These are phyloP conservation scores for Aphanomyces astaci DNA, from an alignment of 352 stramenopile genomes.

Conservation along the genomic window DNA sequence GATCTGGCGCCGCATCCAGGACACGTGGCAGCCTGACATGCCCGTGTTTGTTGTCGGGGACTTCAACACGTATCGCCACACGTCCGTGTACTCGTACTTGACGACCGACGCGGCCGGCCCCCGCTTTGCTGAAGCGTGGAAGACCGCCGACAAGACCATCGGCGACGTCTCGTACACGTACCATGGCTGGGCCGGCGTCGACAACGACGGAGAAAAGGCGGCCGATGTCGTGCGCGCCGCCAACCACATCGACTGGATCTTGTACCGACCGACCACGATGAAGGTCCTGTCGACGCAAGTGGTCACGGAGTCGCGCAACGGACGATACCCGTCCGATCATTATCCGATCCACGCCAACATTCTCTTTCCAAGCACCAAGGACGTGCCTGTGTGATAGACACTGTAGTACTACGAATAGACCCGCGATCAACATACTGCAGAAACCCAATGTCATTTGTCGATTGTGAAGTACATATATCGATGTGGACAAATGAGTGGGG, in stretches of 20 bases:
- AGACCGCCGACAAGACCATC: slow-evolving; percentile 52
- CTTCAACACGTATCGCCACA: slow-evolving; percentile 83
- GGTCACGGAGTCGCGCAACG: slow-evolving; percentile 72
- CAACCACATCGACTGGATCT: slow-evolving; percentile 87
- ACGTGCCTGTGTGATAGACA: slow-evolving; percentile 27
- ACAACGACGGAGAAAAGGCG: slow-evolving; percentile 69
- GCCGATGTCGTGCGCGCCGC: slow-evolving; percentile 41
- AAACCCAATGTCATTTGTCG: too few relatives aligned
- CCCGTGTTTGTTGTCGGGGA: slow-evolving; percentile 73
- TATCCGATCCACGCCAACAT: slow-evolving; percentile 80
- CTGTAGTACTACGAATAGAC: too few relatives aligned
- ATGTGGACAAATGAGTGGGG: too few relatives aligned
- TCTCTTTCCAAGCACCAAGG: slow-evolving; percentile 53
- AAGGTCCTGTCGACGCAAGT: slow-evolving; percentile 67
- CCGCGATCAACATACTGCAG: too few relatives aligned
- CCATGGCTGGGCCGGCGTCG: slow-evolving; percentile 76
- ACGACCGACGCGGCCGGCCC: slow-evolving; percentile 51
- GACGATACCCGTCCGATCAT: slow-evolving; percentile 78
- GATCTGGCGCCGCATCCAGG: slow-evolving; percentile 57
- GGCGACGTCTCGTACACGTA: slow-evolving; percentile 79
- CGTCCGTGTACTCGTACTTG: slow-evolving; percentile 72
- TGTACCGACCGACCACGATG: slow-evolving; percentile 65
- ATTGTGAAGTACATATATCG: too few relatives aligned
- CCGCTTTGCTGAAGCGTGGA: slow-evolving; percentile 64
- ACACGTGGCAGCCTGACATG: slow-evolving; percentile 34